Evolutionary conservation across 306 rosid species (phyloP), one percentile per base, ranked within the genome.

Genomic region (Ochetophila trinervis): DNA sequence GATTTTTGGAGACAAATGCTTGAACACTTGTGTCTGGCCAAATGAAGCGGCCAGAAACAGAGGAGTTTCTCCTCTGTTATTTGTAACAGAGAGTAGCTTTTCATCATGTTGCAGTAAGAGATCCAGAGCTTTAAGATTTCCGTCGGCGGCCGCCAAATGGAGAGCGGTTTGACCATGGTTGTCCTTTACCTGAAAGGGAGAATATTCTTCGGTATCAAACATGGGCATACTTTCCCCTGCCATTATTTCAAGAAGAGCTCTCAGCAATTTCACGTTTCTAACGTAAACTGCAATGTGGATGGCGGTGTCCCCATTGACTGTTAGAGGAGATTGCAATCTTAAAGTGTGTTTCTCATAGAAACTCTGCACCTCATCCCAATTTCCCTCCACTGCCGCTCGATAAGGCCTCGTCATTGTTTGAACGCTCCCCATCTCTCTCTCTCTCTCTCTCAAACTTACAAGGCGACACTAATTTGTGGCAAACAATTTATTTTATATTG

Each of bases 41-140:
- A 20, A 62, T 5, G 69, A 32, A 11, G 70, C 77, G 0, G 82
- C 70, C 8, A 24, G 37, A 22, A 53, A 77, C n/a, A 77, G 18
- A 23, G 81, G 77, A 47, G 74, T 77, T 62, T 77, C 77, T 0
- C 62, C 77, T 0, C 6, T 2, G 3, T 22, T 3, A 15, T 77
- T 77, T 12, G 1, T 20, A 5, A 3, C 15, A 21, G 16, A 6
- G 5, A 74, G 21, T 14, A 35, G 67, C 0, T 16, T 1, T 12
- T 12, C 24, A 3, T 59, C 14, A 5, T 12, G 9, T 0, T 2
- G 0, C 42, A 76, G 18, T 14, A 71, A 16, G 32, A 66, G 3
- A 18, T 55, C 0, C 5, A 42, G 66, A 9, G 64, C 23, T 0
- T 22, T 13, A 0, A 27, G 2, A 54, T 71, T 32, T 53, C 81